phyloP scores from a whole-genome alignment of 768 basidiomycete genomes.

The Auricularia heimuer region DNA sequence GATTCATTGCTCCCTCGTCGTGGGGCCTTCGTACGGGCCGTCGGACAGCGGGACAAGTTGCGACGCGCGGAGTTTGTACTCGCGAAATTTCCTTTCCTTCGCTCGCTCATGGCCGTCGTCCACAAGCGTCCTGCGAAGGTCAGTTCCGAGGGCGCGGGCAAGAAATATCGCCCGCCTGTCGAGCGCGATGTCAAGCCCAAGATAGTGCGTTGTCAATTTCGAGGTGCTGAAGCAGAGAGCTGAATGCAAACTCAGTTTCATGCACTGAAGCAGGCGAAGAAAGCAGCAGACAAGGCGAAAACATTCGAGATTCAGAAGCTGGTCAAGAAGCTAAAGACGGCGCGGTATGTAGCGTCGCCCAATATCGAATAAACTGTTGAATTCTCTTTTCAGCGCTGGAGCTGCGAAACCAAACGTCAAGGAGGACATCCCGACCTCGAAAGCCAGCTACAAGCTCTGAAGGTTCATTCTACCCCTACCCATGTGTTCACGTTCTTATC shows the following conservation, averaged over 20 bases:
- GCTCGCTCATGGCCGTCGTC: no score
- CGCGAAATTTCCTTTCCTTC: no score
- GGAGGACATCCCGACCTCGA: conserved; percentile 42
- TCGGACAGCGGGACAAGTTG: no score
- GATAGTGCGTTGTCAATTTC: no score
- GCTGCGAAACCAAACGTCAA: conserved; percentile 23
- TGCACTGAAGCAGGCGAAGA: conserved; percentile 58
- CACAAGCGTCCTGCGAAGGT: no score
- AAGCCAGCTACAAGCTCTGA: conserved; percentile 49
- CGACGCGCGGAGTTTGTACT: no score
- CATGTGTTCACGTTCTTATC: background rate
- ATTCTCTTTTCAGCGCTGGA: background rate
- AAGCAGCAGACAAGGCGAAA: conserved; percentile 73
- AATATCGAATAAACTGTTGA: background rate
- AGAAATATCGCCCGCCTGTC: no score
- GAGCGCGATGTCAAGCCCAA: no score
- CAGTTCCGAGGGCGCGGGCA: no score
- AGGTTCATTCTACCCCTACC: conserved; percentile 34
- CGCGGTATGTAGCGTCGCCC: background rate
- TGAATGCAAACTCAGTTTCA: conserved; percentile 45
- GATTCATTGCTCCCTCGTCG: no score
- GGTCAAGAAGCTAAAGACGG: conserved; percentile 65
- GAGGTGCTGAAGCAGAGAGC: no score
- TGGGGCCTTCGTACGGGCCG: no score
- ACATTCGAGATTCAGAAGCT: conserved; percentile 71